phyloP scores from a whole-genome alignment of 108 stramenopile genomes.

The Cyclotella baltica region DNA sequence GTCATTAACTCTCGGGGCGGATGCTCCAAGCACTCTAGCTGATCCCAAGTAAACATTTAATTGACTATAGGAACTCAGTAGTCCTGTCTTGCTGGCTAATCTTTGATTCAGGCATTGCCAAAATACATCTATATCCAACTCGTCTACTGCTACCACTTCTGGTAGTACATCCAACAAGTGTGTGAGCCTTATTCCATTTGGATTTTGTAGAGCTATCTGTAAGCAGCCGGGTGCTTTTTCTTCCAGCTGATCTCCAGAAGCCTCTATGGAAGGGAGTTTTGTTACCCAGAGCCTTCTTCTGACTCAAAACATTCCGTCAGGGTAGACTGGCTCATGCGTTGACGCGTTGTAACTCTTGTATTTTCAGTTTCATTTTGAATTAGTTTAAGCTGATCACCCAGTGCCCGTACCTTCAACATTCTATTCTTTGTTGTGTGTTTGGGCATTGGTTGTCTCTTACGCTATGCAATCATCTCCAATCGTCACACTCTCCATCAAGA shows the following conservation, averaged over 20 bases:
- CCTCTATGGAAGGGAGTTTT: too few species aligned
- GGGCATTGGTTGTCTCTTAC: too few species aligned
- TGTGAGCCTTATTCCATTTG: slow-evolving; percentile 12
- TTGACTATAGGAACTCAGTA: not conserved
- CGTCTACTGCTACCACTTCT: slow-evolving; percentile 5
- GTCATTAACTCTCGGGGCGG: not conserved
- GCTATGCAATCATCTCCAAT: too few species aligned
- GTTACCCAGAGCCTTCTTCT: too few species aligned
- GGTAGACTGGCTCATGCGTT: too few species aligned
- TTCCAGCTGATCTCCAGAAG: slow-evolving; percentile 6
- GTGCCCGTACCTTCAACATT: too few species aligned
- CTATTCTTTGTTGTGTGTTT: too few species aligned
- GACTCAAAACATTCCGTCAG: too few species aligned
- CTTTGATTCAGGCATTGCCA: slow-evolving; percentile 1
- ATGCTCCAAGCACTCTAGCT: not conserved
- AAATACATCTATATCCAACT: slow-evolving; percentile 10
- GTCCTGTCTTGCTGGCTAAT: not conserved
- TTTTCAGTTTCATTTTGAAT: too few species aligned
- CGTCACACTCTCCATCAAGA: too few species aligned
- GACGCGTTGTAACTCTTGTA: too few species aligned
- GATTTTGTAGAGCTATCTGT: not conserved
- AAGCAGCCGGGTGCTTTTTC: not conserved
- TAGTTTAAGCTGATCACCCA: too few species aligned
- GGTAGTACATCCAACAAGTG: not conserved
- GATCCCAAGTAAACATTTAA: not conserved